phyloP scores from a whole-genome alignment of 1,139 yeast species.

The Geotrichum cucujoidarum region DNA sequence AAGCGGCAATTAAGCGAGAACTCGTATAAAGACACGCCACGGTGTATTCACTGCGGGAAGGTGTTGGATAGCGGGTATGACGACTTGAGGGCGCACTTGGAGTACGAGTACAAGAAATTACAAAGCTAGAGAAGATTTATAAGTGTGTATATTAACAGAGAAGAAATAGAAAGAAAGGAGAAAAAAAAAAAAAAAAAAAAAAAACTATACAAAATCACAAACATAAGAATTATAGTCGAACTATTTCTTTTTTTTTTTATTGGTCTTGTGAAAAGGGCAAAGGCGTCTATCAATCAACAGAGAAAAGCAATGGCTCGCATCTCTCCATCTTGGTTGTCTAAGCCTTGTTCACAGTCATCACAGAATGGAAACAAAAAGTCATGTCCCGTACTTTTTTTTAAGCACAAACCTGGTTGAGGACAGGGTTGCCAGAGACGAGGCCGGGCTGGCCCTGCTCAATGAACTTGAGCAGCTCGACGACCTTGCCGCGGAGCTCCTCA shows the following conservation, averaged over 20 bases:
- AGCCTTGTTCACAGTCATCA: no score
- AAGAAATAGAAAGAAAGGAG: background rate
- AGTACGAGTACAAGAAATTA: background rate
- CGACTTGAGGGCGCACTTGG: background rate
- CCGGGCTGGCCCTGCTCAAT: constrained; percentile 64
- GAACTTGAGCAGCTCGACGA: constrained; percentile 66
- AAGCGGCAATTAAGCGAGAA: background rate
- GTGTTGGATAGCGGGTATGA: background rate
- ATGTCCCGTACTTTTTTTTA: background rate
- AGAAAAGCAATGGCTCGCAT: no score
- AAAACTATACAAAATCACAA: background rate
- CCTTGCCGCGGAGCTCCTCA: constrained; percentile 59
- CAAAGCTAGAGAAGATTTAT: no score
- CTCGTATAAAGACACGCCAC: background rate
- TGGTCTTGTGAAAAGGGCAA: background rate
- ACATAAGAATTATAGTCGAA: no score
- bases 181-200: background rate
- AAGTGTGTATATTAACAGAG: background rate
- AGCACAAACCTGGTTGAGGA: constrained; percentile 21
- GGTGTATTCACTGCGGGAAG: background rate
- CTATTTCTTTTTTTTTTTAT: no score
- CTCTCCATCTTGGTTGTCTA: no score
- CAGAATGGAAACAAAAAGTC: no score
- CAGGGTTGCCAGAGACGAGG: constrained; percentile 25
- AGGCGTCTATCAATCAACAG: background rate